phyloP scores from a whole-genome alignment of 176 grass and related monocot species.

The Pontederia paniculata region DNA sequence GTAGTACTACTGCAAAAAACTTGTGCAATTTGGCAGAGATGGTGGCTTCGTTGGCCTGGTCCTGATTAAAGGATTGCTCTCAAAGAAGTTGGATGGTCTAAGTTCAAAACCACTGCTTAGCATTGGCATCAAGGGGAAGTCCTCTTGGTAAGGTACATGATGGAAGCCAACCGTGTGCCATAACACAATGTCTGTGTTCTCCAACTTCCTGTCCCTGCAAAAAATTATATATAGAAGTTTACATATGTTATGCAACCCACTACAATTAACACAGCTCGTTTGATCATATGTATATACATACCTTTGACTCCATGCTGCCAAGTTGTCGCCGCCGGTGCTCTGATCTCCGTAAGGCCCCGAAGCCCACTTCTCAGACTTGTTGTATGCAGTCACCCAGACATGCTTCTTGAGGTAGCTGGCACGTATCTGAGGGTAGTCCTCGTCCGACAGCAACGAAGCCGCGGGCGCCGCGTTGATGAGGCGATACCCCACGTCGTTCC shows the following conservation, averaged over 20 bases:
- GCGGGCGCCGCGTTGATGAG: conserved; percentile 35
- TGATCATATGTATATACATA: too few species aligned
- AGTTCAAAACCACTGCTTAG: conserved; percentile 61
- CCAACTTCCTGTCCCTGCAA: conserved; percentile 31
- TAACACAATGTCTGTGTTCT: conserved; percentile 57
- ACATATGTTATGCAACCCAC: too few species aligned
- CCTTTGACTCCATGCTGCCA: conserved; percentile 43
- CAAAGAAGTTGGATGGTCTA: conserved; percentile 76
- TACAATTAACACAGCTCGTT: neutral
- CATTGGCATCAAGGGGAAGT: conserved; percentile 72
- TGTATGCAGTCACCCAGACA: conserved; percentile 67
- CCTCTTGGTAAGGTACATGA: conserved; percentile 79
- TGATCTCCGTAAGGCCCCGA: conserved; percentile 57
- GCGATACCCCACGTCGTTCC: conserved; percentile 51
- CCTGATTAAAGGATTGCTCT: conserved; percentile 52
- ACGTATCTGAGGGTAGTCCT: conserved; percentile 61
- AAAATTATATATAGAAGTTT: neutral
- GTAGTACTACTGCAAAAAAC: neutral
- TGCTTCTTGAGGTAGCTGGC: conserved; percentile 62
- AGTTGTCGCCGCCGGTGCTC: conserved; percentile 54
- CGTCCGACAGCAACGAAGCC: conserved; percentile 45
- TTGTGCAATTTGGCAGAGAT: neutral
- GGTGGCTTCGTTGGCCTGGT: neutral
- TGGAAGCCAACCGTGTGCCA: conserved; percentile 78
- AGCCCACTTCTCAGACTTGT: conserved; percentile 62